Conservation (phyloP, 306 rosid species). For the Prunus kanzakura region DNA sequence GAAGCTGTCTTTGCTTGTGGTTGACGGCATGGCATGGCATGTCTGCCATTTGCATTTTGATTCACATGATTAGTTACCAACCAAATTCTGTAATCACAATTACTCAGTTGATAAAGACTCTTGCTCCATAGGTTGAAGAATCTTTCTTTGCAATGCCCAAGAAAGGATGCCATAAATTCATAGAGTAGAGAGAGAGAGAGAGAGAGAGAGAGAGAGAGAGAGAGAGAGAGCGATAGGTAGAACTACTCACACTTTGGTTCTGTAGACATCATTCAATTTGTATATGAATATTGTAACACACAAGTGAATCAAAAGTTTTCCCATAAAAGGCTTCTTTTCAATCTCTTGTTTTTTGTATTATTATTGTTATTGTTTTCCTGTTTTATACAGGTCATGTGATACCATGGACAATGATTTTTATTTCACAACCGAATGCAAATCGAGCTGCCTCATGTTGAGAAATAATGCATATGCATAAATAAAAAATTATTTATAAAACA, state of each 20-base stretch:
- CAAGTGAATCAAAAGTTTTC: constrained; percentile 28
- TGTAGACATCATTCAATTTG: constrained; percentile 28
- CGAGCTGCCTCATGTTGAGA: too few relatives aligned
- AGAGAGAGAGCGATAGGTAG: constrained; percentile 7
- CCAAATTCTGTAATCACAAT: neutral
- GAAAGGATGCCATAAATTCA: constrained; percentile 13
- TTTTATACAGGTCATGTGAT: too few relatives aligned
- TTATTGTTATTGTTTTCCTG: too few relatives aligned
- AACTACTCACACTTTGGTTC: constrained; percentile 12
- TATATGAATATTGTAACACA: constrained; percentile 40
- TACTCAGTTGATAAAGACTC: constrained; percentile 28
- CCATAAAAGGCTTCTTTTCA: constrained; percentile 15
- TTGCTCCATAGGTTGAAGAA: constrained; percentile 22
- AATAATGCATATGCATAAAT: too few relatives aligned
- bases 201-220: constrained; percentile 9
- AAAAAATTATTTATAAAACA: too few relatives aligned
- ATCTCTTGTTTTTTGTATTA: neutral
- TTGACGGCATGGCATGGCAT: constrained; percentile 2
- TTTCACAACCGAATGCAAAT: too few relatives aligned
- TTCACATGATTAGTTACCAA: neutral
- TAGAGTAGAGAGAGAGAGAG: constrained; percentile 17
- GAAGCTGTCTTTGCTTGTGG: constrained; percentile 23
- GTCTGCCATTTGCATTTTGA: constrained; percentile 23
- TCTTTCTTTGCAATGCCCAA: constrained; percentile 24
- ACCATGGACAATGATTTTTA: too few relatives aligned